Conservation (phyloP, 495 filamentous ascomycete species). For the Entonaema liquescens region DNA sequence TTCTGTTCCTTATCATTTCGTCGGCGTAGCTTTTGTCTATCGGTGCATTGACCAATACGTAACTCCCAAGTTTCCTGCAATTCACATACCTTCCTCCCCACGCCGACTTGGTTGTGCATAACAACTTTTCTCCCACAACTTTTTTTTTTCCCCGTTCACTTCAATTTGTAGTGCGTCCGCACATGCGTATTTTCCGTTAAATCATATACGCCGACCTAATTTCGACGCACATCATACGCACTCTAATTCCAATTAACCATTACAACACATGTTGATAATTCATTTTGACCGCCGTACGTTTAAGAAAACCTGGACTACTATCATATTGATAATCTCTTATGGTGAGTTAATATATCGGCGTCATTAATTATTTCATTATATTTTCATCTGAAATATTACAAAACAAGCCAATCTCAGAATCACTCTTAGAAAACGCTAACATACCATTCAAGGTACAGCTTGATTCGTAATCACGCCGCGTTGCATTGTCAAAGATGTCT, state of each 20-base stretch:
- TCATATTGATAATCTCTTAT: background rate
- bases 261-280: background rate
- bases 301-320: background rate
- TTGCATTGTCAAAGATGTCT: background rate
- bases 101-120: conserved; percentile 1
- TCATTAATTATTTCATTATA: background rate
- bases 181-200: background rate
- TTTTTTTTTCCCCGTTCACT: background rate
- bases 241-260: background rate
- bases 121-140: background rate
- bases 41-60: background rate
- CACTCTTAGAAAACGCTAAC: background rate
- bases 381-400: background rate
- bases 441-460: background rate
- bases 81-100: background rate
- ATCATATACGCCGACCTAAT: background rate
- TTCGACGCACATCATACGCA: background rate
- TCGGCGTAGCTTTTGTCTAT: background rate
- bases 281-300: background rate
- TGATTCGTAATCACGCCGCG: background rate
- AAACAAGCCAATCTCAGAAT: background rate
- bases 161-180: background rate
- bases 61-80: background rate
- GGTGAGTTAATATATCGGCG: background rate
- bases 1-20: background rate